A percentile compares a stretch with the other conserved stretches of the same genome.
These are phyloP conservation scores for Arachis monticola DNA, from an alignment of 331 rosid species.

Conservation along the genomic window DNA sequence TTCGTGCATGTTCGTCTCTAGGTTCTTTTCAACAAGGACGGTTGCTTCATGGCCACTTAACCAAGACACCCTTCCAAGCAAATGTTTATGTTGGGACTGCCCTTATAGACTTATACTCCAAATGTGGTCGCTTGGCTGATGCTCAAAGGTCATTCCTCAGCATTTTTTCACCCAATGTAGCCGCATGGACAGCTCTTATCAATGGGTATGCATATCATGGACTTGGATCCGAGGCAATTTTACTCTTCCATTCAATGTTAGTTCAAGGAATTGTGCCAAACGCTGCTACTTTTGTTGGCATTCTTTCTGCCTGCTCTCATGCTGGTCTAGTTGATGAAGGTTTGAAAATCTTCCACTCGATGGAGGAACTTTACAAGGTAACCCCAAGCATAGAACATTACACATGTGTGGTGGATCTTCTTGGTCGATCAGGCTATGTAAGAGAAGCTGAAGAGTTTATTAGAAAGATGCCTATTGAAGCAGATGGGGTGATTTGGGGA, in stretches of 20 bases:
- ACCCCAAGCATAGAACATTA: constrained; percentile 56
- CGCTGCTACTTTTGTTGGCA: constrained; percentile 51
- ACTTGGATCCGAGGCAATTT: constrained; percentile 57
- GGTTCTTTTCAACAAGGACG: constrained; percentile 58
- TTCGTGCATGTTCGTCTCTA: constrained; percentile 78
- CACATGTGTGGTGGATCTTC: constrained; percentile 60
- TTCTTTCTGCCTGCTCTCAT: constrained; percentile 57
- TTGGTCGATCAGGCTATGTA: constrained; percentile 55
- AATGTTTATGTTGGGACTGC: constrained; percentile 70
- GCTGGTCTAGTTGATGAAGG: constrained; percentile 54
- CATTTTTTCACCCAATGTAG: constrained; percentile 60
- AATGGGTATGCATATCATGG: constrained; percentile 68
- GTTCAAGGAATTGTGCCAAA: constrained; percentile 49
- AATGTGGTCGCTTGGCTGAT: constrained; percentile 56
- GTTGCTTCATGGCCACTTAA: constrained; percentile 54
- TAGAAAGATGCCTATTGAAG: constrained; percentile 48
- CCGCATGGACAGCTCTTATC: constrained; percentile 73
- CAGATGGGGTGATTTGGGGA: constrained; percentile 52
- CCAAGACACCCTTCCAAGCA: constrained; percentile 58
- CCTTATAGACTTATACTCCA: constrained; percentile 66
- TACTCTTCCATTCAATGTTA: constrained; percentile 49
- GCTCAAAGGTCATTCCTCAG: constrained; percentile 52
- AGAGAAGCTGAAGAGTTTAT: constrained; percentile 57
- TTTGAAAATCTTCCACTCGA: constrained; percentile 46
- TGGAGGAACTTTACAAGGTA: constrained; percentile 38